Evolutionary conservation across 768 basidiomycete genomes (phyloP), one percentile per base, ranked within the genome.

Genomic region (Mycena pura): DNA sequence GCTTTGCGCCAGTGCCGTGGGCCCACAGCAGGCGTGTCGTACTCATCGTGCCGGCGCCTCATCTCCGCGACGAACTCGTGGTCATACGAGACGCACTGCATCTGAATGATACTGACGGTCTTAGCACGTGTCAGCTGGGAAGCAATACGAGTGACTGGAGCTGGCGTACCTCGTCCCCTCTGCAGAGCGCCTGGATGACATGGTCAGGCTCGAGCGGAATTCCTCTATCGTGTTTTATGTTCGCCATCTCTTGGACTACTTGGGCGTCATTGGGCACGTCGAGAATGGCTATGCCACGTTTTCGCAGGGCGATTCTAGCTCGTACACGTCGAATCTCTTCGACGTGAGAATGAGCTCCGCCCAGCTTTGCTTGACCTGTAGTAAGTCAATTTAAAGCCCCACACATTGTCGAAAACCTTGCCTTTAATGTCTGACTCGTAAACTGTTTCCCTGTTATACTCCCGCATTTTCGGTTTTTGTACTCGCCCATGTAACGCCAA

Each of bases 141-240:
- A n/a, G n/a, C n/a, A n/a, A n/a, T n/a, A n/a, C n/a, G n/a, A n/a
- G n/a, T n/a, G n/a, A n/a, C n/a, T n/a, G n/a, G n/a, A n/a, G n/a
- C n/a, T n/a, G n/a, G n/a, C n/a, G n/a, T n/a, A n/a, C n/a, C 59
- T 76, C 76, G 2, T 75, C 74, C 17, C 76, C 75, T 19, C 63
- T 41, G 15, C 56, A 55, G 11, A 76, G 63, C 27, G 74, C 75
- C 2, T 56, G 29, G 10, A 74, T 51, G 27, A 74, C 41, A 39
- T 70, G 65, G 3, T 68, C 54, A 4, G 27, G 21, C 11, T 27
- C 41, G 11, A 68, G 34, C n/a, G 40, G 41, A 36, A 24, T 49
- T 0, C 62, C 66, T 34, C 51, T 40, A 17, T 48, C 19, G 5
- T 17, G 32, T 50, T 44, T 63, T 27, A 72, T 38, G 5, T 47